phyloP scores from a whole-genome alignment of 2,329 filamentous ascomycete species.

The Cyclaneusma minus region DNA sequence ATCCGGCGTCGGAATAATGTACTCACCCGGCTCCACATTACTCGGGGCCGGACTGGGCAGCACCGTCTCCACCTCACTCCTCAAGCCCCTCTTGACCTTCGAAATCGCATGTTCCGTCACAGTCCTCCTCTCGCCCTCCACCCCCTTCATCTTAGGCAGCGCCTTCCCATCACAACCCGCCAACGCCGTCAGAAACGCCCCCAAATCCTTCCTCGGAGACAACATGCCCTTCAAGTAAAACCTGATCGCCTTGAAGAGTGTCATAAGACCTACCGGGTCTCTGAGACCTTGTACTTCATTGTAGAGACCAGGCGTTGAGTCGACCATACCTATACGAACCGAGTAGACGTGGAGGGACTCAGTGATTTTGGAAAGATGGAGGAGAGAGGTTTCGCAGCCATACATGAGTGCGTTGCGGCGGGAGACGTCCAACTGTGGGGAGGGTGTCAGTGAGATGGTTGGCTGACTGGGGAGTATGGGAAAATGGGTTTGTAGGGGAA shows the following conservation, averaged over 20 bases:
- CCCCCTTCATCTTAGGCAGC: slow-evolving; percentile 20
- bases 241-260: slow-evolving; percentile 11
- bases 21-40: no score
- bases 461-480: background rate
- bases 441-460: slow-evolving; percentile 28
- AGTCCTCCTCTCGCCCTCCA: slow-evolving; percentile 20
- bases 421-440: slow-evolving; percentile 35
- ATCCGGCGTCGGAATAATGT: no score
- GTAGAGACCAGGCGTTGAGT: no score
- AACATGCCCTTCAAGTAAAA: slow-evolving; percentile 18
- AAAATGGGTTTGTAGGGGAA: background rate
- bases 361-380: slow-evolving; percentile 27
- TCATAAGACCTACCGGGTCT: slow-evolving; percentile 5
- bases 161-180: slow-evolving; percentile 29
- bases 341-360: slow-evolving; percentile 36
- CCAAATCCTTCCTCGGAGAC: slow-evolving; percentile 30
- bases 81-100: no score
- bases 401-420: slow-evolving; percentile 49
- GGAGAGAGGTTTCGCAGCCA: slow-evolving; percentile 46
- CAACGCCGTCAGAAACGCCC: slow-evolving; percentile 29
- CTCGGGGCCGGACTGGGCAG: no score
- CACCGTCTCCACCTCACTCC: no score
- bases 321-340: slow-evolving; percentile 44
- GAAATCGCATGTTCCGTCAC: no score
- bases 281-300: slow-evolving; percentile 7